Evolutionary conservation across 2,329 filamentous ascomycete genomes (phyloP), one percentile per base, ranked within the genome.

Genomic region (Gliomastix tumulicola): DNA sequence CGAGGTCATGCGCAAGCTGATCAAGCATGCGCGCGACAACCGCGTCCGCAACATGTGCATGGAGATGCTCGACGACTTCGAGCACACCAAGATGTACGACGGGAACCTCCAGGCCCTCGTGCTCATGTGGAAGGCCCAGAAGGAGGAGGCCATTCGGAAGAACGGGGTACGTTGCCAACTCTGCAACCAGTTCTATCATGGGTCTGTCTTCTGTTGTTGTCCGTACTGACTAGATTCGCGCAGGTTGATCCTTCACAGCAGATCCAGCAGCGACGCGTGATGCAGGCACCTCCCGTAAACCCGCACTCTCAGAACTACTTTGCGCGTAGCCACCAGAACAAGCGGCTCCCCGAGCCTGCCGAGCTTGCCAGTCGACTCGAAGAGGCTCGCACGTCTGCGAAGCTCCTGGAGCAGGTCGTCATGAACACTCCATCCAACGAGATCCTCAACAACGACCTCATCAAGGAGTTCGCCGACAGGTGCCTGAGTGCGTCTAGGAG

Each of bases 61-160:
- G 61, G 89, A 97, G 63, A 94, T 86, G 5, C 61, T 98, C 48
- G 82, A 92, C 46, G 71, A 77, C 18, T 80, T 96, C 47, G 81
- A 90, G 58, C 67, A 67, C 39, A 79, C 80, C 39, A 88, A 88
- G 55, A 63, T 66, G 22, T 71, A 80, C 45, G 88, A 97, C 57
- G 78, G 86, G 49, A 84, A 86, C 25, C 62, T 96, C 32, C 66
- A 66, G 21, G 61, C 67, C n/a, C 53, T 96, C 27, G 70, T 88
- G 21, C 72, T 81, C 38, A 94, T 96, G 88, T 97, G 89, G 88
- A 79, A 66, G 56, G 88, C 85, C 59, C 87, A 95, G 61, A 90
- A 92, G 66, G 76, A 77, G 36, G 80, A 76, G 55, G 68, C 69
- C 5, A 63, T 68, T 38, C 73, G 68, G 46, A 62, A 69, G 35